Conservation (phyloP, 2,329 filamentous ascomycete species). For the Chaetothyriales sp. region DNA sequence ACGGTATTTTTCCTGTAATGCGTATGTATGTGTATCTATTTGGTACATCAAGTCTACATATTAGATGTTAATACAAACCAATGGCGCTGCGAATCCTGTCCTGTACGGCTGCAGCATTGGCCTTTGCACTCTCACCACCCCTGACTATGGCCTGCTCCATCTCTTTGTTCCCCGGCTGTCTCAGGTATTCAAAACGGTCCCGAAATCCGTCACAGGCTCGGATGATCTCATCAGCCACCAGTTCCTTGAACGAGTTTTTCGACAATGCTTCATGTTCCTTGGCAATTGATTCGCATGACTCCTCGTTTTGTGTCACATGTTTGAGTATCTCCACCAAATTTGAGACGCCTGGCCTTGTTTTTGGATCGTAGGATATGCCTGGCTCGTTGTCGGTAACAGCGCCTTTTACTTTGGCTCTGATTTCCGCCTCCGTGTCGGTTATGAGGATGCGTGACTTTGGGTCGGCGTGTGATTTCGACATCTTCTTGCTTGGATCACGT, state of each 20-base stretch:
- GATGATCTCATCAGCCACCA: constrained; percentile 45
- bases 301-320: constrained; percentile 40
- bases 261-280: constrained; percentile 29
- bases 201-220: constrained; percentile 27
- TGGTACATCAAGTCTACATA: not conserved
- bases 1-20: not conserved
- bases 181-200: constrained; percentile 9
- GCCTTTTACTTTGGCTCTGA: constrained; percentile 52
- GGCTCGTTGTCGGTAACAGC: constrained; percentile 61
- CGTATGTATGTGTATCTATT: no score
- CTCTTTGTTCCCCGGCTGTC: constrained; percentile 4
- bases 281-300: constrained; percentile 32
- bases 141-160: constrained; percentile 2
- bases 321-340: constrained; percentile 74
- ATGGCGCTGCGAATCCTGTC: constrained; percentile 19
- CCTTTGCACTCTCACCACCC: not conserved
- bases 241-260: constrained; percentile 48
- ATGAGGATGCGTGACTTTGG: constrained; percentile 66
- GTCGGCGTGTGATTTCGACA: constrained; percentile 77
- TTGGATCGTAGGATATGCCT: constrained; percentile 58
- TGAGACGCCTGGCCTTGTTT: constrained; percentile 60
- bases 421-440: constrained; percentile 51
- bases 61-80: not conserved
- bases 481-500: constrained; percentile 58
- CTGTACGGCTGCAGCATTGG: constrained; percentile 18